These are phyloP conservation scores for Aspergillus sojae DNA, from an alignment of 2,329 filamentous ascomycete genomes.

Conservation along the genomic window DNA sequence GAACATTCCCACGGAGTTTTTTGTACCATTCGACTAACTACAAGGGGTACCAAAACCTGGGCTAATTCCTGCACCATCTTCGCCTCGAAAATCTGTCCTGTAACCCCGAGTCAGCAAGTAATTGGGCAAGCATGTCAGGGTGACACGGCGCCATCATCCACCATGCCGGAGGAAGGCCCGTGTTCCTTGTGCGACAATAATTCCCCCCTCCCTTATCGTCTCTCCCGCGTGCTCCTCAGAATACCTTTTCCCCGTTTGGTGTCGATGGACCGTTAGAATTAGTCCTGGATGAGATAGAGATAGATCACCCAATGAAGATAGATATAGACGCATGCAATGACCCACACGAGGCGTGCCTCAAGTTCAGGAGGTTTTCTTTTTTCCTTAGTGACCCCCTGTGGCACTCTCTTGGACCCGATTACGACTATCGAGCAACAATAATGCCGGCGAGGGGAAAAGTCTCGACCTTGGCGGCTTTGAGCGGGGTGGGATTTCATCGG, in stretches of 20 bases:
- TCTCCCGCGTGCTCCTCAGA: not conserved
- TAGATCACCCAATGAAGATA: not conserved
- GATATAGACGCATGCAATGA: conserved; percentile 4
- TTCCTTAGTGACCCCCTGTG: not conserved
- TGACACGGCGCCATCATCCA: conserved; percentile 1
- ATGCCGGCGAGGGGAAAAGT: no score
- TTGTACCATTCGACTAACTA: not conserved
- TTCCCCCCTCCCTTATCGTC: not conserved
- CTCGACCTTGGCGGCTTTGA: not conserved
- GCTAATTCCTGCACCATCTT: conserved; percentile 9
- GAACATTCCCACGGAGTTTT: not conserved
- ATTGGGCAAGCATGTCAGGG: not conserved
- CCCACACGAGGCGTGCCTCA: not conserved
- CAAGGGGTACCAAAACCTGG: not conserved
- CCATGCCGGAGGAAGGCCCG: not conserved
- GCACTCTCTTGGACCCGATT: not conserved
- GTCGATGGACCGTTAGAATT: not conserved
- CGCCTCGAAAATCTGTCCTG: conserved; percentile 1
- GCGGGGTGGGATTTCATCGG: not conserved
- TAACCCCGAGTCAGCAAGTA: not conserved
- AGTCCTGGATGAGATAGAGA: not conserved
- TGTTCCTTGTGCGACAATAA: not conserved
- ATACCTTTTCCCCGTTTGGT: not conserved
- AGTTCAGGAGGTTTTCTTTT: not conserved
- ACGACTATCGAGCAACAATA: not conserved